A percentile compares a stretch with the other conserved stretches of the same genome.
These are phyloP conservation scores for Penicillium verrucosum DNA, from an alignment of 2,329 filamentous ascomycete genomes.

Conservation along the genomic window DNA sequence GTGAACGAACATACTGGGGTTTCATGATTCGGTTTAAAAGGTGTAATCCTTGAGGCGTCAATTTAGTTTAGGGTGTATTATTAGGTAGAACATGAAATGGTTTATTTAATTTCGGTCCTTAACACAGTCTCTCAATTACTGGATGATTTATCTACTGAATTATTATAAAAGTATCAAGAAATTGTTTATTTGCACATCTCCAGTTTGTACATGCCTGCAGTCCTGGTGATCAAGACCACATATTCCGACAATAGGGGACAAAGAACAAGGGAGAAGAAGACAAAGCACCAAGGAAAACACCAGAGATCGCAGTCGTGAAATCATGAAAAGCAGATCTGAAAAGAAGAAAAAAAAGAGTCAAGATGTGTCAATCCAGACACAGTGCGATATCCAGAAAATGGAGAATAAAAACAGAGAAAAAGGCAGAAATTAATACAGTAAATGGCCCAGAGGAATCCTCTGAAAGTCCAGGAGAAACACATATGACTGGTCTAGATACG, in stretches of 20 bases:
- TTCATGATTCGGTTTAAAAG: background rate
- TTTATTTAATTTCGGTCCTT: background rate
- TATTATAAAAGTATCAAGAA: background rate
- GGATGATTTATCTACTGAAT: background rate
- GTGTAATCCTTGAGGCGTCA: background rate
- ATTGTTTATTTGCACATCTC: constrained; percentile 20
- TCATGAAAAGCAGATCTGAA: constrained; percentile 10
- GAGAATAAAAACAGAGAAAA: constrained; percentile 11
- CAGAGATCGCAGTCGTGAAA: constrained; percentile 13
- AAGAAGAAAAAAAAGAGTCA: background rate
- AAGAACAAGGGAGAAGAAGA: constrained; percentile 8
- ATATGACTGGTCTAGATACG: constrained; percentile 17
- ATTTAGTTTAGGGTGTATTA: constrained; percentile 7
- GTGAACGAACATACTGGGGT: background rate
- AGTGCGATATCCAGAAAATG: background rate
- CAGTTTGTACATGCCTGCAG: constrained; percentile 18
- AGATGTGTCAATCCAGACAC: background rate
- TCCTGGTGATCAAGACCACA: background rate
- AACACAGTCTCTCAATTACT: background rate
- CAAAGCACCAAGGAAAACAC: constrained; percentile 9
- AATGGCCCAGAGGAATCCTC: constrained; percentile 2
- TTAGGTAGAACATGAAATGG: background rate
- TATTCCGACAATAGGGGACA: constrained; percentile 6
- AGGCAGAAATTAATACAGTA: constrained; percentile 22
- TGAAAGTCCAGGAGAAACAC: constrained; percentile 7